A percentile compares a stretch with the other conserved stretches of the same genome.
Evolutionary conservation across 176 grass and related monocot genomes (phyloP).

Genomic region (Tillandsia leiboldiana): DNA sequence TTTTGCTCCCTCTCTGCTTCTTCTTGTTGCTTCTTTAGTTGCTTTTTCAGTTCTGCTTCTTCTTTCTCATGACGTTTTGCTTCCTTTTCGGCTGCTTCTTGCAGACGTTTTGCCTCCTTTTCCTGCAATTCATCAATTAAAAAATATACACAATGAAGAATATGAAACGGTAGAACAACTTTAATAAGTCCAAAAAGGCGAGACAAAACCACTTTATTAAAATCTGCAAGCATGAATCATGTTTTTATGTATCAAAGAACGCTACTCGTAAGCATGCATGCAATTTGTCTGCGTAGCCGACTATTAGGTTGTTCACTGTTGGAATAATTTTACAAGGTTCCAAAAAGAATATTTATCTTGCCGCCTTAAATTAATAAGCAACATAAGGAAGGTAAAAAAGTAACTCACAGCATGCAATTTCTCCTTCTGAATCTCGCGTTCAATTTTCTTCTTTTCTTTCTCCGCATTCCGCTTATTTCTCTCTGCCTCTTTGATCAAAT

Average conservation of each 20-base stretch:
- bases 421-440: slow-evolving; percentile 37
- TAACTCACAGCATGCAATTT: slow-evolving; percentile 46
- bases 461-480: slow-evolving; percentile 33
- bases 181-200: neutral
- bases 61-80: slow-evolving; percentile 77
- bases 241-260: neutral
- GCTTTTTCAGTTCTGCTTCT: slow-evolving; percentile 67
- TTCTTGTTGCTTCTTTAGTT: slow-evolving; percentile 72
- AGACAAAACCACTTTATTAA: neutral
- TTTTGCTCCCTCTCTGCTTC: slow-evolving; percentile 72
- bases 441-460: slow-evolving; percentile 31
- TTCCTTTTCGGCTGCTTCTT: slow-evolving; percentile 77
- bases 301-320: too few species aligned
- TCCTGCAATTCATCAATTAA: slow-evolving; percentile 42
- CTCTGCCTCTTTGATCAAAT: slow-evolving; percentile 34
- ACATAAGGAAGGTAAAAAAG: neutral
- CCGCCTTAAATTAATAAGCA: slow-evolving; percentile 13
- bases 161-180: neutral
- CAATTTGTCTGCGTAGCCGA: too few species aligned
- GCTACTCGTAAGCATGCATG: too few species aligned
- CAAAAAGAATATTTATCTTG: neutral
- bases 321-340: too few species aligned
- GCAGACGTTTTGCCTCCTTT: slow-evolving; percentile 56
- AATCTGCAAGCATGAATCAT: neutral
- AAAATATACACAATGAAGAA: slow-evolving; percentile 8